Base-by-base conservation (phyloP, 441 rosid genomes). In the Viola pubescens region DNA sequence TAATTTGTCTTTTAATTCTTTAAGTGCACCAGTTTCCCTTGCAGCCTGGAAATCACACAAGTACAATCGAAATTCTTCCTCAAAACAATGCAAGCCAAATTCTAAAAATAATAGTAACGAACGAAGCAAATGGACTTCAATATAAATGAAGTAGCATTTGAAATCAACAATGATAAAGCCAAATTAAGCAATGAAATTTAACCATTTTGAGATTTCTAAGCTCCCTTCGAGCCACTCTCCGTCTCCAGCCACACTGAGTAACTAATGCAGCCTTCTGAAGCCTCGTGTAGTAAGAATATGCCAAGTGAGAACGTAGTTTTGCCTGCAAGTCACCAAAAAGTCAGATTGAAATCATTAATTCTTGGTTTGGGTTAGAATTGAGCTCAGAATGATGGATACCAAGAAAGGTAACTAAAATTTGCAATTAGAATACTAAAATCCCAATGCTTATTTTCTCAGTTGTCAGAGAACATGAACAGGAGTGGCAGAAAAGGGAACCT, bases 161-260 rank as follows among this genome's bases (percentile, higher is more conserved):
- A 26, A 0, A 26, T 26, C 2, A 26, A 26, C 34, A 26, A 26
- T 26, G 34, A 26, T 26, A 26, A 26, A 26, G 34, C 34, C 34
- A 26, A 26, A 26, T 26, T 7, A 58, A 77, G 61, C 47, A 75
- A 61, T 47, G 64, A 58, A 52, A 70, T 19, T 73, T 52, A 74
- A 84, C 99, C 99, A 95, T 87, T 84, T 91, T 95, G 49, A 95
- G 94, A 52, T 71, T 79, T 75, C 98, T 81, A 46, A 91, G 91
- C 82, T 95, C 98, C 73, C 85, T 86, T 60, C 96, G 83, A 73
- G 99, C 97, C 79, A 95, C 85, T 68, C 97, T 81, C 68, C 76
- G 68, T 75, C 99, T 89, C 99, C 99, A 95, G 53, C 97, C 86
- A 83, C 99, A 95, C 74, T 95, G 99, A 66, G 89, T 73, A 75